These are phyloP conservation scores for Gigaspora rosea DNA, from an alignment of 192 early-diverging fungal genomes.

Conservation along the genomic window DNA sequence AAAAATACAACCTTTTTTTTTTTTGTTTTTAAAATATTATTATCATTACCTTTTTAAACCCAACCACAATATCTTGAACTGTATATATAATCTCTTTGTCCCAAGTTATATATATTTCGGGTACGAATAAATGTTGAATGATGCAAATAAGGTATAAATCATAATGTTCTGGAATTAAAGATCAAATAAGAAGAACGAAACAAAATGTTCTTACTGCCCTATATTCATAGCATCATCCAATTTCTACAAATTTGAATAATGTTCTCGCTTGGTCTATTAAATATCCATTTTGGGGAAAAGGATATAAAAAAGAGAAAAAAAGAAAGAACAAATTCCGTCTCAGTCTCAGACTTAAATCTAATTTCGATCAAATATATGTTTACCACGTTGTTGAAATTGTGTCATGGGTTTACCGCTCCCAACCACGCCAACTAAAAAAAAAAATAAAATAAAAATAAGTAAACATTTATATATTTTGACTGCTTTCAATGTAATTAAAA, in stretches of 20 bases:
- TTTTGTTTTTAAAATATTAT: too few relatives aligned
- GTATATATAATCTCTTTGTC: too few relatives aligned
- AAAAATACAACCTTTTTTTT: too few relatives aligned
- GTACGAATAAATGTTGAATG: too few relatives aligned
- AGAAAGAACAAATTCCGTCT: constrained; percentile 16
- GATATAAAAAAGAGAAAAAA: neutral
- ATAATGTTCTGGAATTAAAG: too few relatives aligned
- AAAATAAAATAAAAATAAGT: too few relatives aligned
- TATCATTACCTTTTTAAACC: too few relatives aligned
- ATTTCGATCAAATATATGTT: constrained; percentile 65
- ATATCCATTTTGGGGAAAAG: neutral
- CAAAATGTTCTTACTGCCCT: constrained; percentile 4
- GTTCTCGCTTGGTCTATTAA: too few relatives aligned
- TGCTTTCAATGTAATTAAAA: neutral
- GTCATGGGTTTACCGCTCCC: constrained; percentile 81
- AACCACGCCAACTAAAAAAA: constrained; percentile 68
- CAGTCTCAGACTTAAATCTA: constrained; percentile 1
- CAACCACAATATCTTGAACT: too few relatives aligned
- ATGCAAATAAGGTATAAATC: too few relatives aligned
- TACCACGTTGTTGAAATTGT: constrained; percentile 69
- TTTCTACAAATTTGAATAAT: neutral
- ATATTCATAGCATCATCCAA: constrained; percentile 2
- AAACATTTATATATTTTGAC: neutral
- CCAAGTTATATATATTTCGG: too few relatives aligned
- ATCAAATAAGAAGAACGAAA: too few relatives aligned